Percentiles rank a stretch among this genome's conserved stretches.
phyloP scores from a whole-genome alignment of 345 rosid species.

The Acer campestre region DNA sequence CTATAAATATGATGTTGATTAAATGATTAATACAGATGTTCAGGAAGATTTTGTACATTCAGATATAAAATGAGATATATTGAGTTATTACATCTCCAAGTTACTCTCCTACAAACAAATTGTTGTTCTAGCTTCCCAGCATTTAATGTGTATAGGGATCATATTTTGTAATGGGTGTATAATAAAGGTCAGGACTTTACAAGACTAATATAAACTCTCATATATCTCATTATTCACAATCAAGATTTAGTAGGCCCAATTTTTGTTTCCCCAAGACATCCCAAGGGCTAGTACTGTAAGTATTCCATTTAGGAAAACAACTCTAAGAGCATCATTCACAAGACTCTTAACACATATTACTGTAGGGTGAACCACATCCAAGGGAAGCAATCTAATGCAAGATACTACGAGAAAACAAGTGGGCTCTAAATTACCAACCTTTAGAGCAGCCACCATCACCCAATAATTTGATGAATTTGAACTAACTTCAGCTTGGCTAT shows the following conservation, averaged over 20 bases:
- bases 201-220: background rate
- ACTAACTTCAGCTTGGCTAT: slow-evolving; percentile 63
- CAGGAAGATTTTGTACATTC: background rate
- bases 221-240: background rate
- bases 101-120: background rate
- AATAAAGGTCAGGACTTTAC: background rate
- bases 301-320: background rate
- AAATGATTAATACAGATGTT: background rate
- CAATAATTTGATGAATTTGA: slow-evolving; percentile 83
- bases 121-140: slow-evolving; percentile 1
- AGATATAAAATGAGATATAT: background rate
- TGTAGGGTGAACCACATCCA: background rate
- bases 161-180: background rate
- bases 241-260: background rate
- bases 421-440: slow-evolving; percentile 55
- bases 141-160: background rate
- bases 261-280: background rate
- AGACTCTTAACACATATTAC: background rate
- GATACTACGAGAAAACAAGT: slow-evolving; percentile 12
- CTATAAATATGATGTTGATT: no score
- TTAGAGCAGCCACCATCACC: slow-evolving; percentile 97
- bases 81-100: background rate
- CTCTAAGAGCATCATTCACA: background rate
- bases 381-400: background rate
- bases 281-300: background rate